phyloP scores from a whole-genome alignment of 768 basidiomycete genomes.

The Pleurotus djamor region DNA sequence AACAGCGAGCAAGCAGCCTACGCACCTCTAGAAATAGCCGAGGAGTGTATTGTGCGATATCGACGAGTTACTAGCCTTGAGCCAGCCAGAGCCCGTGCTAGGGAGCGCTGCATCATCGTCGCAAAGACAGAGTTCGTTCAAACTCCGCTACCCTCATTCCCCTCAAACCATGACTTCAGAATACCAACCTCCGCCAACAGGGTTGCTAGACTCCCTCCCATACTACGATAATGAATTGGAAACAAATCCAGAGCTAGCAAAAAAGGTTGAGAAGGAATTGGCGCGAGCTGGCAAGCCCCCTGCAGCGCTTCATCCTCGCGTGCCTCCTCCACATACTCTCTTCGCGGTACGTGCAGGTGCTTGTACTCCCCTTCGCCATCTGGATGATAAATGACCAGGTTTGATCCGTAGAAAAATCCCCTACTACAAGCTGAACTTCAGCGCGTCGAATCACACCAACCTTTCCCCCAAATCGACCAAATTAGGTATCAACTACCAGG shows the following conservation, averaged over 20 bases:
- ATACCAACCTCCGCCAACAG: slow-evolving; percentile 15
- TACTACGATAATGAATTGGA: slow-evolving; percentile 95
- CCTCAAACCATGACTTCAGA: slow-evolving; percentile 13
- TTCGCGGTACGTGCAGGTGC: slow-evolving; percentile 63
- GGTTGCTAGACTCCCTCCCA: slow-evolving; percentile 82
- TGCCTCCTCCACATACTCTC: slow-evolving; percentile 63
- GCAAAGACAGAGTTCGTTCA: slow-evolving; percentile 5
- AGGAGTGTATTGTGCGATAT: slow-evolving; percentile 44
- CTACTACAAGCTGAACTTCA: slow-evolving; percentile 71
- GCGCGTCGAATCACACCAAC: slow-evolving; percentile 68
- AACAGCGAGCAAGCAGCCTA: background rate
- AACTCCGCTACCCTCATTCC: slow-evolving; percentile 13
- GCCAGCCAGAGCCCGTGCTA: slow-evolving; percentile 7
- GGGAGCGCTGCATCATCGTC: slow-evolving; percentile 6
- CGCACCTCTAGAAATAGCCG: slow-evolving; percentile 47
- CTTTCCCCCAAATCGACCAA: slow-evolving; percentile 66
- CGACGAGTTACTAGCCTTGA: background rate
- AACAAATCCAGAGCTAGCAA: slow-evolving; percentile 63
- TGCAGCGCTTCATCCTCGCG: slow-evolving; percentile 61
- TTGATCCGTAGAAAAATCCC: slow-evolving; percentile 53
- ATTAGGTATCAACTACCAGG: slow-evolving; percentile 73
- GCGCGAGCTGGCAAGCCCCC: slow-evolving; percentile 67
- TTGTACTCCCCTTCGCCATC: slow-evolving; percentile 2
- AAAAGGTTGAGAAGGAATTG: slow-evolving; percentile 76
- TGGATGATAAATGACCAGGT: slow-evolving; percentile 8